phyloP scores from a whole-genome alignment of 495 filamentous ascomycete species.

The Beverwykella pulmonaria region DNA sequence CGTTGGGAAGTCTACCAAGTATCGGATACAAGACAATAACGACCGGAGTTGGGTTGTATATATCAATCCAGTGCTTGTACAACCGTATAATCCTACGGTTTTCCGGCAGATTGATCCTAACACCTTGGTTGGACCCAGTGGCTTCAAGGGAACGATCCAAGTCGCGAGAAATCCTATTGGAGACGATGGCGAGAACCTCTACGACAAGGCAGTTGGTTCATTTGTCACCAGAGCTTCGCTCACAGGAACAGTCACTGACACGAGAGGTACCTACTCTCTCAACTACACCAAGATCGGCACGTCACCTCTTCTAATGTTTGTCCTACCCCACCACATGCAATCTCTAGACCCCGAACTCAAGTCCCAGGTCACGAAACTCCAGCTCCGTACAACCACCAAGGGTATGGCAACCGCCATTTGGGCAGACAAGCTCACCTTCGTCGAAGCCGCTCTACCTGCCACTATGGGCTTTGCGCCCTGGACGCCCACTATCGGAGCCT shows the following conservation, averaged over 20 bases:
- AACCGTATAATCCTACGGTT: conserved; percentile 46
- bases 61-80: conserved; percentile 57
- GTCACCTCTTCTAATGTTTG: conserved; percentile 76
- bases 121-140: conserved; percentile 53
- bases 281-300: conserved; percentile 68
- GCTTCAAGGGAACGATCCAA: conserved; percentile 74
- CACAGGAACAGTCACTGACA: conserved; percentile 56
- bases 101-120: conserved; percentile 53
- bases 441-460: conserved; percentile 68
- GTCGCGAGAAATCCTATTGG: conserved; percentile 71
- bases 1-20: conserved; percentile 69
- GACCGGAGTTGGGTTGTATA: conserved; percentile 79
- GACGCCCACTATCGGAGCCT: conserved; percentile 52
- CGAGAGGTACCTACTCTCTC: conserved; percentile 68
- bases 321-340: conserved; percentile 80
- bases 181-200: conserved; percentile 61
- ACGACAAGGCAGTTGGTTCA: conserved; percentile 73
- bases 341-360: conserved; percentile 67
- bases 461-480: conserved; percentile 77
- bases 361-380: conserved; percentile 56
- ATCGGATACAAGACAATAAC: conserved; percentile 69
- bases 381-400: conserved; percentile 83
- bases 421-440: conserved; percentile 77
- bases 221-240: conserved; percentile 55
- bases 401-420: conserved; percentile 73